Evolutionary conservation across 371 early-diverging fungal species (phyloP), one percentile per base, ranked within the genome.

Genomic region (Funneliformis caledonium): DNA sequence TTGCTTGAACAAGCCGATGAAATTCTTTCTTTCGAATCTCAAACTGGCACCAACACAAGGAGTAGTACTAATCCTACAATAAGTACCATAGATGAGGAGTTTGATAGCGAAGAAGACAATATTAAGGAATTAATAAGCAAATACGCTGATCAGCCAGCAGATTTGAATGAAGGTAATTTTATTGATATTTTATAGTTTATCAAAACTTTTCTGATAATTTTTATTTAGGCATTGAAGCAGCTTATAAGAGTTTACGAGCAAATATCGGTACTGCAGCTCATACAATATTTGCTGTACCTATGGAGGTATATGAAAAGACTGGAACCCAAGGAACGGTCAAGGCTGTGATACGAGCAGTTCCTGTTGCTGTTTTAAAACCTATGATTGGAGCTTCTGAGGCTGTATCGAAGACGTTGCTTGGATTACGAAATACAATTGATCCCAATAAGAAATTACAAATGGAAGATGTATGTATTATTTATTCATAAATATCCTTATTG

Each of bases 311-410:
- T 72, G 95, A 95, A 78, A 86, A 85, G n/a, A 85, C 88, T 26
- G 90, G 89, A 1, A 84, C 88, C 3, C 87, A 88, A 83, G 92
- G 92, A 2, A 87, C 92, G 0, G 92, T 93, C 4, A 87, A 89
- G 19, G 93, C 96, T 0, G 96, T 96, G 5, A 93, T 96, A 56
- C 89, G 93, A 14, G 97, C 98, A 8, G 96, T 98, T 19, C 98
- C 98, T 0, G 93, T 96, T 6, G 97, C 97, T 1, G 94, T 97
- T n/a, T 88, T 98, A 45, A 94, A 94, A 83, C 98, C 99, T 0
- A 96, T 97, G 94, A 96, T 98, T 82, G 98, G 98, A 0, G 92
- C 96, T 0, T 94, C 97, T 0, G 97, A 97, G 62, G 97, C 97
- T 0, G 92, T 98, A 16, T 94, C 96, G 12, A 96, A 97, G 85